Evolutionary conservation across 2,329 filamentous ascomycete species (phyloP).

Genomic region (Ceratocystis variospora): DNA sequence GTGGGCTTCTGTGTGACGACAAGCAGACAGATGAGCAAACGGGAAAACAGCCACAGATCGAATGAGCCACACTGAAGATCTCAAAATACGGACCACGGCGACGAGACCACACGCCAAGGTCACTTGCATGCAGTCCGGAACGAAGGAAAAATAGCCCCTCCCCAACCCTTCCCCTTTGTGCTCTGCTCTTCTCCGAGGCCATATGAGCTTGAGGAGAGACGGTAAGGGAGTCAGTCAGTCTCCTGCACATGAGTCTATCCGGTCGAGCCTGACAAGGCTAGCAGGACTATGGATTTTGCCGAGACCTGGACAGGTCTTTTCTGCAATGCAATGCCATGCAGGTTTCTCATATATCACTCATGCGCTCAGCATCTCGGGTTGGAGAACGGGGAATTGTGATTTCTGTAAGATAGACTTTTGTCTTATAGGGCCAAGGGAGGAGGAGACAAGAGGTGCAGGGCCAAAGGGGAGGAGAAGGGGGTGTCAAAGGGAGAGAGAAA

Average conservation of each 20-base stretch:
- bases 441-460: background rate
- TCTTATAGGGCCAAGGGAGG: background rate
- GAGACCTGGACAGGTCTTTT: background rate
- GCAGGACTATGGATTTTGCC: background rate
- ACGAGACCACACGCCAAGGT: too few relatives aligned
- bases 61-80: background rate
- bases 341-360: background rate
- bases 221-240: background rate
- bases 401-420: too few relatives aligned
- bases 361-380: background rate
- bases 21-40: background rate
- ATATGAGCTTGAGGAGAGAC: background rate
- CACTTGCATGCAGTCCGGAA: too few relatives aligned
- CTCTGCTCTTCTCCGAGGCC: background rate
- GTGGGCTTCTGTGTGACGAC: background rate
- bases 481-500: background rate
- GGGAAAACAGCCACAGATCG: background rate
- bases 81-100: too few relatives aligned
- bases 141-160: background rate
- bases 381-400: too few relatives aligned
- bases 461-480: background rate
- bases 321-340: background rate
- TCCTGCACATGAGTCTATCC: background rate
- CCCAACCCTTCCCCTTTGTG: background rate
- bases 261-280: background rate